Percentiles rank a stretch among this genome's conserved stretches.
Conservation (phyloP, 2,329 filamentous ascomycete species). For the Cordyceps farinosa region DNA sequence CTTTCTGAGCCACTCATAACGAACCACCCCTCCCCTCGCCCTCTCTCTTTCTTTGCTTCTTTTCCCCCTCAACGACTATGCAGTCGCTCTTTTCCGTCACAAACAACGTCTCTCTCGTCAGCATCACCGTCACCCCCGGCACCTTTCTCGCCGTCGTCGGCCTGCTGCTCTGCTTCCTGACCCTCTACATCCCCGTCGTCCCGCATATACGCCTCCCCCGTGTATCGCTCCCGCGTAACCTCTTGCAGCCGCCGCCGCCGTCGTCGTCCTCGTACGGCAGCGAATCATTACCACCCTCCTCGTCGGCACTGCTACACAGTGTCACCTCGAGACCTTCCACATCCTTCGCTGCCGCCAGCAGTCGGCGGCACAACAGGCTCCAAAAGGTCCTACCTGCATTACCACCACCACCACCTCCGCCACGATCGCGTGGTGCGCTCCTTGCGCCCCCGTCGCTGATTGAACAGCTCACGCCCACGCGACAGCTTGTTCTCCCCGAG, state of each 20-base stretch:
- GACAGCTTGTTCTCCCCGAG: conserved; percentile 14
- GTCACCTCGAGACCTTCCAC: background rate
- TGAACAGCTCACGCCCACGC: conserved; percentile 3
- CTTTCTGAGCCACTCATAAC: background rate
- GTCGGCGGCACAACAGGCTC: background rate
- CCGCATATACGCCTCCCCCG: conserved; percentile 32
- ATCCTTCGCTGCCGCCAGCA: background rate
- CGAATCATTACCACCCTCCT: conserved; percentile 1
- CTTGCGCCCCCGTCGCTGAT: conserved; percentile 1
- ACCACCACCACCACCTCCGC: background rate
- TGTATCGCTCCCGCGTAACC: conserved; percentile 28
- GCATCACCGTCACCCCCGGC: conserved; percentile 55
- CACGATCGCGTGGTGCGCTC: background rate
- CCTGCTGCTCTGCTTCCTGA: conserved; percentile 49
- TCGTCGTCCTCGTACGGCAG: conserved; percentile 5
- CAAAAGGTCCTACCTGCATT: conserved; percentile 14
- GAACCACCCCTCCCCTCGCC: background rate
- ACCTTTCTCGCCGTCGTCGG: conserved; percentile 52
- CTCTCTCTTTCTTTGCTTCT: background rate
- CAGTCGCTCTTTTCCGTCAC: conserved; percentile 58
- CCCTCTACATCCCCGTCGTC: conserved; percentile 43
- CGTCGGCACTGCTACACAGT: background rate
- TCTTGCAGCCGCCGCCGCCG: background rate
- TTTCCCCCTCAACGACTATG: conserved; percentile 36
- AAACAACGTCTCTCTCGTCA: conserved; percentile 59